Evolutionary conservation across 352 stramenopile genomes (phyloP), one percentile per base, ranked within the genome.

Genomic region (Phytophthora crassamura): DNA sequence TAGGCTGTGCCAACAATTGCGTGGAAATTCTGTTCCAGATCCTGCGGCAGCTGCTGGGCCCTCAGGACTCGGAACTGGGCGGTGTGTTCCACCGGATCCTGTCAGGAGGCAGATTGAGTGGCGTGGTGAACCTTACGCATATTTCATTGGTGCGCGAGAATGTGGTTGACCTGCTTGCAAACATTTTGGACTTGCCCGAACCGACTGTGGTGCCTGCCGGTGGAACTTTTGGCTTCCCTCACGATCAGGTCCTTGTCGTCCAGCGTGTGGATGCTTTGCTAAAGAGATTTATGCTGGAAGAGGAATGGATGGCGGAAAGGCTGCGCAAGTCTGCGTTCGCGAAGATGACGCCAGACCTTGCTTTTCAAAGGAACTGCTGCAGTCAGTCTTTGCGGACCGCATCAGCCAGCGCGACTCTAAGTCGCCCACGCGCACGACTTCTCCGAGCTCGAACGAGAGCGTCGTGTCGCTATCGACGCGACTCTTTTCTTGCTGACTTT

Each of bases 241-340:
- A 93, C 22, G 84, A 95, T 28, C 82, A 93, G 42, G 84, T 93
- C 25, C 49, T 91, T 30, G 78, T 95, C 33, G 82, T 95, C 7
- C 81, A 93, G 56, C 81, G 84, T 35, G 72, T 95, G 10, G 86
- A 92, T 52, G 83, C 83, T 25, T 48, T 95, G 36, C 51, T 95
- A 5, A 93, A 95, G 72, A 92, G 84, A 42, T 67, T 95, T 5
- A 93, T 95, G 84, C 71, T 95, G 16, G 84, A 95, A 54, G 84
- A 95, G 58, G 86, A 95, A 48, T 93, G 81, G 86, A 95, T 95
- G 84, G 86, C 86, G 0, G 80, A 92, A 48, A 91, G 89, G 64
- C 35, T 95, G 15, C 80, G 86, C n/a, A 80, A 90, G 49, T 95
- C 83, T n/a, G 69, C 79, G 8, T 95, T 93, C 55, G 77, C 84